These are phyloP conservation scores for Exophiala oligosperma DNA, from an alignment of 2,329 filamentous ascomycete species.

Conservation along the genomic window DNA sequence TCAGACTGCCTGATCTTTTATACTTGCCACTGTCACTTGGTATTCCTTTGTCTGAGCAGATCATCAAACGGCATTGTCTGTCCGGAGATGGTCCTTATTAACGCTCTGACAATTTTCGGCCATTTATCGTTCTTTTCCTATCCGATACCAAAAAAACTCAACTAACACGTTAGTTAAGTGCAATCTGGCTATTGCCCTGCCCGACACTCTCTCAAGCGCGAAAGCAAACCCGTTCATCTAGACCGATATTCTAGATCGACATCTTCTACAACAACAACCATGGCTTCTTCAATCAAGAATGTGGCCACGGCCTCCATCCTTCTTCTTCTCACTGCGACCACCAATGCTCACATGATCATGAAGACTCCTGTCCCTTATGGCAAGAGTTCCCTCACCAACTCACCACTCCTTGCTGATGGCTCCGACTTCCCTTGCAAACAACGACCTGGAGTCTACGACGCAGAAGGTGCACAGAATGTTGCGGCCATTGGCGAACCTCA, in stretches of 20 bases:
- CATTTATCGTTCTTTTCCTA: not conserved
- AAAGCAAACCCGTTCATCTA: constrained; percentile 6
- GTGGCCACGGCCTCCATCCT: constrained; percentile 47
- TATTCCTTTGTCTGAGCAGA: constrained; percentile 12
- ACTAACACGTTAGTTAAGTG: constrained; percentile 15
- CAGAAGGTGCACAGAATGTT: constrained; percentile 49
- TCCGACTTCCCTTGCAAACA: constrained; percentile 82
- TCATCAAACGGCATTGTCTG: constrained; percentile 3
- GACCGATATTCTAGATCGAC: too few relatives aligned
- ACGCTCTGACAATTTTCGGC: not conserved
- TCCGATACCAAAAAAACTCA: not conserved
- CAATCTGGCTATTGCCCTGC: constrained; percentile 22
- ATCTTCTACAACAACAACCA: constrained; percentile 7
- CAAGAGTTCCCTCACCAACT: constrained; percentile 54
- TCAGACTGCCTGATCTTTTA: not conserved
- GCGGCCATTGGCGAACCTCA: constrained; percentile 65
- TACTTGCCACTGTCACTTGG: not conserved
- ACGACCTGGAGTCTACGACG: constrained; percentile 48
- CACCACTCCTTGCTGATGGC: constrained; percentile 62
- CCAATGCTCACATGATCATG: constrained; percentile 77
- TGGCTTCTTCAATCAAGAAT: constrained; percentile 17
- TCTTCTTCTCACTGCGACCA: constrained; percentile 55
- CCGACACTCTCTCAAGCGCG: constrained; percentile 12
- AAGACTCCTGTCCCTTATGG: constrained; percentile 65
- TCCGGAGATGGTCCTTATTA: not conserved